Base-by-base conservation (phyloP, 2,329 filamentous ascomycete genomes). In the Corniculantispora saksenae region DNA sequence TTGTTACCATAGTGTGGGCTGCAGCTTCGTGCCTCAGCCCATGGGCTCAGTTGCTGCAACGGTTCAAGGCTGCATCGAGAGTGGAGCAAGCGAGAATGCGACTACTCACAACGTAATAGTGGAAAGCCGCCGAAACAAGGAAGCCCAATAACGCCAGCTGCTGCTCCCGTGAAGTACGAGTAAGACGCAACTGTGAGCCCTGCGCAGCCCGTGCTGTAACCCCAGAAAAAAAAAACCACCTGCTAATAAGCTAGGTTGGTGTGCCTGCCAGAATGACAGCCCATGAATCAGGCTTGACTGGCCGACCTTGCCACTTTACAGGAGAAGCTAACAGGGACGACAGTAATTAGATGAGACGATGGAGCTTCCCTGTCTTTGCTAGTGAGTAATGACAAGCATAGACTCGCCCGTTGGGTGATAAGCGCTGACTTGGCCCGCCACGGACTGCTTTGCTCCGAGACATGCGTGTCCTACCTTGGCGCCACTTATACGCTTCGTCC, bases 171-270 rank as follows among this genome's bases (percentile, higher is more conserved):
- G 29, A 25, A 48, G 13, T n/a, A 59, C 23, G 25, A 48, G 13
- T 23, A 53, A 29, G 47, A 61, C 58, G 47, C 58, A 61, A 40
- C 2, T 21, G 53, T 61, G 43, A 61, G 58, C 47, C 47, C 47
- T 27, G 32, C n/a, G 27, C 17, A 23, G 45, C 19, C 23, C 10
- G 35, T 21, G 29, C 2, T 60, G 45, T 12, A 58, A 58, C 38
- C 38, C 27, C 25, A 23, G 55, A 21, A n/a, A n/a, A 25, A 4
- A 10, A 32, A 32, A 32, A 25, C 54, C 19, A 32, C 38, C 43
- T 19, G 27, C n/a, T 25, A 25, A 23, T 32, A 32, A 10, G 32
- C 32, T 32, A 10, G 32, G 32, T n/a, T n/a, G 10, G 32, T 32
- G n/a, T 32, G 56, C 27, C 43, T 32, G 56, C 12, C 43, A 32